Conservation (phyloP, 192 early-diverging fungal species). For the Gonapodya sp. region DNA sequence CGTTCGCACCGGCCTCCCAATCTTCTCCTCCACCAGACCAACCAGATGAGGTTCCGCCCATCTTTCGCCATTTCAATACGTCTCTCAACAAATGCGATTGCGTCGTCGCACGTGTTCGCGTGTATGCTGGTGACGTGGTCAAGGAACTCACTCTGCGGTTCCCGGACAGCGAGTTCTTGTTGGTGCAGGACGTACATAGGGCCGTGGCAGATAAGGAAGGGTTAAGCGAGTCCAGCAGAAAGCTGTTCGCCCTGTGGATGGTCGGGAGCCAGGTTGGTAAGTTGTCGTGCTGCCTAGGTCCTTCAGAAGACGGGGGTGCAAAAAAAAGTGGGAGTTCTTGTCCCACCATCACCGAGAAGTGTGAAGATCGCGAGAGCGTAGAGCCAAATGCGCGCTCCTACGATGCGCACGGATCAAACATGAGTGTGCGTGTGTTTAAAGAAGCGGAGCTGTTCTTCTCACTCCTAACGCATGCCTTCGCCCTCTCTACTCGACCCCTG, state of each 20-base stretch:
- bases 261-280: conserved; percentile 42
- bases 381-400: no score
- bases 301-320: conserved; percentile 8
- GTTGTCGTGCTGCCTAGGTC: conserved; percentile 14
- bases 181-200: conserved; percentile 23
- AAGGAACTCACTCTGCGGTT: conserved; percentile 40
- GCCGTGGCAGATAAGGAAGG: conserved; percentile 35
- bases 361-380: no score
- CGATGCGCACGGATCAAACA: no score
- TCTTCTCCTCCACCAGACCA: neutral
- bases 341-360: no score
- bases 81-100: conserved; percentile 21
- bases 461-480: no score
- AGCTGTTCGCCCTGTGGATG: conserved; percentile 45
- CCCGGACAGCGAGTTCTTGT: conserved; percentile 17
- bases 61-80: conserved; percentile 30
- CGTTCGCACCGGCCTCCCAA: no score
- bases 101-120: conserved; percentile 34
- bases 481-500: no score
- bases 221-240: conserved; percentile 17
- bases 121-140: conserved; percentile 39
- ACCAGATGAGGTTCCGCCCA: conserved; percentile 19
- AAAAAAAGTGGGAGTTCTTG: no score
- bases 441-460: no score
- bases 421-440: no score